Evolutionary conservation across 257 asterid species (phyloP).

Genomic region (Solanum dulcamara): DNA sequence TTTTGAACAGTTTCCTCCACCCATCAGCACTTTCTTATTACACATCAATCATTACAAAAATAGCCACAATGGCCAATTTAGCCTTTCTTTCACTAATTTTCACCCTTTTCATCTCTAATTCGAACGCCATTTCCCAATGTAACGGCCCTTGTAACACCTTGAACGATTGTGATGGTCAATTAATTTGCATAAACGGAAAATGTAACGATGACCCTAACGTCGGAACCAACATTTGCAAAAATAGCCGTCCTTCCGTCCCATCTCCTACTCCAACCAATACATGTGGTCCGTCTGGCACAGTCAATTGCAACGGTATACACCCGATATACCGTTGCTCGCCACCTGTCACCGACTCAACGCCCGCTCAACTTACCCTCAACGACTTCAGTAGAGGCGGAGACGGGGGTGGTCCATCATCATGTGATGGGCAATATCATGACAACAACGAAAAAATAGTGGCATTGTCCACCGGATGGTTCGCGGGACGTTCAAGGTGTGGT

Average conservation of each 20-base stretch:
- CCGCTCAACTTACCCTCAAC: conserved; percentile 27
- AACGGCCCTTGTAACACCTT: neutral
- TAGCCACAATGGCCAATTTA: neutral
- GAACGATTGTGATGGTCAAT: neutral
- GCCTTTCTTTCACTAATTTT: neutral
- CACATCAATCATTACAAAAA: neutral
- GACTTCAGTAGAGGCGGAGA: conserved; percentile 33
- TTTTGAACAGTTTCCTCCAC: neutral
- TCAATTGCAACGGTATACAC: neutral
- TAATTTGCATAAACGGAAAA: neutral
- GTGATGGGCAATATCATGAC: conserved; percentile 16
- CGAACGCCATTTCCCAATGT: neutral
- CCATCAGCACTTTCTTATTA: neutral
- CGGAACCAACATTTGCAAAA: neutral
- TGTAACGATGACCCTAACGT: neutral
- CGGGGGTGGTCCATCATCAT: conserved; percentile 26
- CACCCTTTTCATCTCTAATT: neutral
- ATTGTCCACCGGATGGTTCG: conserved; percentile 37
- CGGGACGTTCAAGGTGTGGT: conserved; percentile 16
- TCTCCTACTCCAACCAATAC: neutral
- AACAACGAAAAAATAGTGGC: conserved; percentile 26
- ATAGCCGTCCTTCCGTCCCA: neutral
- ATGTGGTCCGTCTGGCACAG: neutral
- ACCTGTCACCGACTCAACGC: conserved; percentile 19
- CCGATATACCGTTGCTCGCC: conserved; percentile 27